phyloP scores from a whole-genome alignment of 2,329 filamentous ascomycete genomes.

The Hymenoscyphus occultus region DNA sequence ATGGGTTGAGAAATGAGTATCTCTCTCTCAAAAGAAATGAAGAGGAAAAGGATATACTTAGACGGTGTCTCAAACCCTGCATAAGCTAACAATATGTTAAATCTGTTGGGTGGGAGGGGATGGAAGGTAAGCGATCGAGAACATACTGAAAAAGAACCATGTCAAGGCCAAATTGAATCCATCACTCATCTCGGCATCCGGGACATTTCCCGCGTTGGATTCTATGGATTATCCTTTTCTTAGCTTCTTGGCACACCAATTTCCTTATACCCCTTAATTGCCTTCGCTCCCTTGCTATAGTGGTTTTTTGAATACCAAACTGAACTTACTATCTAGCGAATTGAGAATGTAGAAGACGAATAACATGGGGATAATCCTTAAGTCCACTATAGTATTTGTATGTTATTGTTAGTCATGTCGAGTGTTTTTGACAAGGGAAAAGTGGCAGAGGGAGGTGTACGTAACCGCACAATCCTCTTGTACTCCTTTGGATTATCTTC shows the following conservation, averaged over 20 bases:
- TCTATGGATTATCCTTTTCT: background rate
- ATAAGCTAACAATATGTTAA: background rate
- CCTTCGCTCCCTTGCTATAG: too few species aligned
- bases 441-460: background rate
- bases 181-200: slow-evolving; percentile 11
- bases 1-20: too few species aligned
- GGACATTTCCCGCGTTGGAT: slow-evolving; percentile 14
- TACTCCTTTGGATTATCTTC: slow-evolving; percentile 12
- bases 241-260: too few species aligned
- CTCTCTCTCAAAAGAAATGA: background rate
- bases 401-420: background rate
- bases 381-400: slow-evolving; percentile 6
- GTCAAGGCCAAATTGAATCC: slow-evolving; percentile 15
- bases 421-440: too few species aligned
- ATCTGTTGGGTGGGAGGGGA: too few species aligned
- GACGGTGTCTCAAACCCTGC: background rate
- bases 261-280: too few species aligned
- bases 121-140: too few species aligned
- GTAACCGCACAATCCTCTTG: slow-evolving; percentile 11
- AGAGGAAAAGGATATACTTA: background rate
- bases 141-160: slow-evolving; percentile 17
- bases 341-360: slow-evolving; percentile 15
- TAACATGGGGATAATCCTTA: slow-evolving; percentile 14
- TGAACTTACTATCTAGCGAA: slow-evolving; percentile 12
- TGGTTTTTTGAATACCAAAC: background rate